phyloP scores from a whole-genome alignment of 495 filamentous ascomycete genomes.

The Neurospora sp. region DNA sequence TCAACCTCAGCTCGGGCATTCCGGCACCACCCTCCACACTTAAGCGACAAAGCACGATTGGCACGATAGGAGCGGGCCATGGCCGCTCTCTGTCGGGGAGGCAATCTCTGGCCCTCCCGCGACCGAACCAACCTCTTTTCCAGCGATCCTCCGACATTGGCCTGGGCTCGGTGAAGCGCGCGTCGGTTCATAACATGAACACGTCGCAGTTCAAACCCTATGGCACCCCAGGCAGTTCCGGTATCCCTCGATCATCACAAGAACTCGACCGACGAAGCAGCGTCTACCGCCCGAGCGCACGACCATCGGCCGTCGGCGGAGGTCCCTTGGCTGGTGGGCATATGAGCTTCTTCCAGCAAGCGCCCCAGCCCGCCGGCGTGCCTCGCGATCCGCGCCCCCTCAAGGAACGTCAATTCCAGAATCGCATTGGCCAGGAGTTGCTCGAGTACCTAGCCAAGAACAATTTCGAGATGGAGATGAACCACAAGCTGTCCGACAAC shows the following conservation, averaged over 20 bases:
- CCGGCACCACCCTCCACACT: conserved; percentile 89
- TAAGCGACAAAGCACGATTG: conserved; percentile 84
- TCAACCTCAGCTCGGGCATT: conserved; percentile 70
- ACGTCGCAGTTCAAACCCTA: conserved; percentile 53
- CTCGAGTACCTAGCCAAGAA: conserved; percentile 82
- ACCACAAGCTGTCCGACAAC: conserved; percentile 77
- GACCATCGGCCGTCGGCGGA: conserved; percentile 41
- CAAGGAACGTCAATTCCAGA: conserved; percentile 67
- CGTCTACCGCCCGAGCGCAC: conserved; percentile 57
- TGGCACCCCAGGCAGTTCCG: conserved; percentile 32
- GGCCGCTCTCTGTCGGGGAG: conserved; percentile 70
- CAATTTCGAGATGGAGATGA: conserved; percentile 97
- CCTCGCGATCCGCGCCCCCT: conserved; percentile 85
- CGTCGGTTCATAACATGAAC: conserved; percentile 58
- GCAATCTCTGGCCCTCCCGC: conserved; percentile 69
- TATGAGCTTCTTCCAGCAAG: conserved; percentile 88
- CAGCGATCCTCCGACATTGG: conserved; percentile 73
- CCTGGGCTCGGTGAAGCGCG: conserved; percentile 76
- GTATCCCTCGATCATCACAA: conserved; percentile 24
- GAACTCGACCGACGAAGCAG: conserved; percentile 67
- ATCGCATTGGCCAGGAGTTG: conserved; percentile 76
- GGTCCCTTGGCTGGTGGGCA: conserved; percentile 40
- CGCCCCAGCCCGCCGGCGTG: conserved; percentile 63
- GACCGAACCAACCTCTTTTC: conserved; percentile 78
- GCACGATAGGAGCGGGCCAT: conserved; percentile 47